Base-by-base conservation (phyloP, 2,329 filamentous ascomycete genomes). In the Stagonosporopsis vannaccii region DNA sequence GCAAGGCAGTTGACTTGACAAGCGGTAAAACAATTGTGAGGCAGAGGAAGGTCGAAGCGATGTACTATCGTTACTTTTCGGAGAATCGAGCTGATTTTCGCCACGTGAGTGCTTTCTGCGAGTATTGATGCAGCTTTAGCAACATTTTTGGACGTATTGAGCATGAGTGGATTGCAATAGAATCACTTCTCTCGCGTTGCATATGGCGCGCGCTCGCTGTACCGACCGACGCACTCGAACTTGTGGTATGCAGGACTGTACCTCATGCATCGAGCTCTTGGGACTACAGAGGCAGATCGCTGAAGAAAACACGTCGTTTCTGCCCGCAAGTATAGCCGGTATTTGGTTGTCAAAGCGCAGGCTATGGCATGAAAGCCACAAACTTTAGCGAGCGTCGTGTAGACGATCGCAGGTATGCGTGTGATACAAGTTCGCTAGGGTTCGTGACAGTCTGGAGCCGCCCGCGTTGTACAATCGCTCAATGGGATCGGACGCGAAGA, bases 371-470 rank as follows among this genome's bases (percentile, higher is more conserved):
- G 54, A 26, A 43, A 61, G 54, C 39, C 44, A 22, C 40, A 12
- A 15, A 26, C 17, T 22, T 28, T 52, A 53, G 46, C 48, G 48
- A 53, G 56, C 33, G 19, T 51, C 23, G 51, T 35, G 56, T 54
- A 36, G 41, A 45, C n/a, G 17, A 50, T 13, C 23, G 6, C 23
- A 54, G 32, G 46, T 15, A 39, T 44, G 45, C 37, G 23, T 23
- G 47, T 56, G 28, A 37, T 28, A 56, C 28, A 42, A 50, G 37
- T 33, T 42, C 39, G 44, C 33, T 33, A 47, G 48, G 51, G 30
- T 41, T 42, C 41, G 53, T 58, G 45, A 61, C 23, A 57, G 37
- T 56, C 62, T 65, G 36, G 61, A 62, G 40, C 57, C 19, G 47
- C 30, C 58, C 28, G 36, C 26, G 46, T 60, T 25, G 53, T 56